Percentiles rank a stretch among this genome's conserved stretches.
phyloP scores from a whole-genome alignment of 208 protist species.

The Angomonas desouzai region DNA sequence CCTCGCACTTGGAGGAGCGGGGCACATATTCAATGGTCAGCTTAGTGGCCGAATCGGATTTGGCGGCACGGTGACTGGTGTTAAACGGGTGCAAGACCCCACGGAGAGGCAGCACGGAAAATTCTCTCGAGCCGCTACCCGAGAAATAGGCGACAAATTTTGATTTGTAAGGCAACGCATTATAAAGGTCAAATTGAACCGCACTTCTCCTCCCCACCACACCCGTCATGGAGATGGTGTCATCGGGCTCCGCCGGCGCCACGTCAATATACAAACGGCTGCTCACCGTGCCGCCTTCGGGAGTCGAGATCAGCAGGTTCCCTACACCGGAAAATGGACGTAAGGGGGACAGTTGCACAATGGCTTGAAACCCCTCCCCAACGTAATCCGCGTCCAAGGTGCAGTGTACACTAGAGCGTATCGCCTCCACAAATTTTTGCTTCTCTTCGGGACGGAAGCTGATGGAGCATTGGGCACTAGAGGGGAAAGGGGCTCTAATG shows the following conservation, averaged over 20 bases:
- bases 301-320: constrained; percentile 55
- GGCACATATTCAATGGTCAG: constrained; percentile 56
- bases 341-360: constrained; percentile 70
- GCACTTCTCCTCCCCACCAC: constrained; percentile 44
- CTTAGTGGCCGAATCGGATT: constrained; percentile 32
- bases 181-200: constrained; percentile 83
- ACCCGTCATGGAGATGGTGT: constrained; percentile 72
- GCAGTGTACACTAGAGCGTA: constrained; percentile 31
- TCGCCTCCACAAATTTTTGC: constrained; percentile 41
- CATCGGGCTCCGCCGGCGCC: constrained; percentile 67
- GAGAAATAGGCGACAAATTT: constrained; percentile 88
- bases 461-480: no score
- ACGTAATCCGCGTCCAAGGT: constrained; percentile 22
- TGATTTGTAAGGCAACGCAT: constrained; percentile 78
- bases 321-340: constrained; percentile 67
- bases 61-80: constrained; percentile 36
- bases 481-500: constrained; percentile 48
- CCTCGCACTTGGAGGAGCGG: constrained; percentile 71
- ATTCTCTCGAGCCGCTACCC: constrained; percentile 71
- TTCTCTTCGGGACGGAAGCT: constrained; percentile 39
- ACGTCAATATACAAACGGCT: constrained; percentile 84
- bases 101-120: constrained; percentile 63
- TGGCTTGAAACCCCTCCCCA: constrained; percentile 37
- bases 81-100: constrained; percentile 77
- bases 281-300: constrained; percentile 66